Base-by-base conservation (phyloP, 169 alveolate species). In the Plasmodium gonderi region DNA sequence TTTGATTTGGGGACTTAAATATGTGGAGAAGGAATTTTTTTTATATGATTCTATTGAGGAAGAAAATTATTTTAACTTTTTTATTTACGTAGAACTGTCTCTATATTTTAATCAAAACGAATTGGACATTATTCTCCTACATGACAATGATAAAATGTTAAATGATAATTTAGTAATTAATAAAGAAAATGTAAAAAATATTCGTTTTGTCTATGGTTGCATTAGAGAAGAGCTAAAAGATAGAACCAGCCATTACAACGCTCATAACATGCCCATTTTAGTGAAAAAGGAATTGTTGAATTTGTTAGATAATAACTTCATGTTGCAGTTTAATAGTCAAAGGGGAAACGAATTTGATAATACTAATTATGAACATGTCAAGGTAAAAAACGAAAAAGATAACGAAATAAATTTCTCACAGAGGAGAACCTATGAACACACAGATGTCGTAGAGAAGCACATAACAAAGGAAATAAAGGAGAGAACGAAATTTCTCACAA, bases 61-160 rank as follows among this genome's bases (percentile, higher is more conserved):
- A 40, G 87, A 72, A 38, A 85, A 85, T 72, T 85, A 72, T 38
- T 85, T 85, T 75, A 85, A 72, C 44, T 75, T 49, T 54, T 72
- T 85, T 31, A 51, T 85, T 36, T 85, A 29, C 64, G 64, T 85
- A 74, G 92, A 85, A 20, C 42, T 85, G 67, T 85, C 72, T 33
- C 67, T 85, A 36, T 85, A 85, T 75, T 85, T 85, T 85, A 85
- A 74, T 85, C 92, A 85, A 44, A 85, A 85, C 69, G 78, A 85
- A 20, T 17, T 45, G 36, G 92, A 85, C 42, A 75, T 85, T 7
- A 29, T 54, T 12, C 44, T 85, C 5, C 17, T 85, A 17, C 31
- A 74, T 75, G 92, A 67, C 14, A 44, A 29, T 29, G 44, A 85
- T 36, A 74, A n/a, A 51, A 72, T 23, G 45, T 26, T 85, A 51